Conservation (phyloP, 2,329 filamentous ascomycete species). For the Phoma sp. region DNA sequence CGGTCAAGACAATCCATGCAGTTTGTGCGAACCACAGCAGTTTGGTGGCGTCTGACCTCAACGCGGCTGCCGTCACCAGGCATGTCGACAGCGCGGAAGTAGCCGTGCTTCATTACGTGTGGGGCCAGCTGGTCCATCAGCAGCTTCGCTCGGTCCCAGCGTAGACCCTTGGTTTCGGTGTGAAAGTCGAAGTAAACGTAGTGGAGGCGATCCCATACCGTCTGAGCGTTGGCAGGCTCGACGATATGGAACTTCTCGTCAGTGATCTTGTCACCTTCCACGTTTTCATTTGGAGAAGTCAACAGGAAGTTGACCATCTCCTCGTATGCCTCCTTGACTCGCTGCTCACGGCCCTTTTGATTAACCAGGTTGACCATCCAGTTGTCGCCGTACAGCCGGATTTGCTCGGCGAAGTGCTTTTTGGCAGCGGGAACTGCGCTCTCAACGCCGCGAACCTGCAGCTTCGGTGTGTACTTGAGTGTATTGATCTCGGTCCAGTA, state of each 20-base stretch:
- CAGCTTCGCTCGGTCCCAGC: constrained; percentile 89
- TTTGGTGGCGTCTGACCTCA: constrained; percentile 82
- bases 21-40: constrained; percentile 92
- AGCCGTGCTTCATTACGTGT: constrained; percentile 79
- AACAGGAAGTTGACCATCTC: constrained; percentile 81
- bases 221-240: constrained; percentile 66
- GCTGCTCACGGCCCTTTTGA: constrained; percentile 88
- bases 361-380: constrained; percentile 98
- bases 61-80: constrained; percentile 76
- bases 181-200: constrained; percentile 99
- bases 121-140: constrained; percentile 83
- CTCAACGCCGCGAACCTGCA: constrained; percentile 87
- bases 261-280: constrained; percentile 70
- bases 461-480: constrained; percentile 86
- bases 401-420: constrained; percentile 93
- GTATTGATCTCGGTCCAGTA: constrained; percentile 98
- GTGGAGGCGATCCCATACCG: constrained; percentile 83
- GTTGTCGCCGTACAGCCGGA: constrained; percentile 91
- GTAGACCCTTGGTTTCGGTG: constrained; percentile 92
- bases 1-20: constrained; percentile 99
- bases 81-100: constrained; percentile 91
- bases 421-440: constrained; percentile 78
- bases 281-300: constrained; percentile 70
- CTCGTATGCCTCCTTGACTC: constrained; percentile 93
- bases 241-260: constrained; percentile 84